Evolutionary conservation across 768 basidiomycete species (phyloP).

Genomic region (Cytidiella melzeri): DNA sequence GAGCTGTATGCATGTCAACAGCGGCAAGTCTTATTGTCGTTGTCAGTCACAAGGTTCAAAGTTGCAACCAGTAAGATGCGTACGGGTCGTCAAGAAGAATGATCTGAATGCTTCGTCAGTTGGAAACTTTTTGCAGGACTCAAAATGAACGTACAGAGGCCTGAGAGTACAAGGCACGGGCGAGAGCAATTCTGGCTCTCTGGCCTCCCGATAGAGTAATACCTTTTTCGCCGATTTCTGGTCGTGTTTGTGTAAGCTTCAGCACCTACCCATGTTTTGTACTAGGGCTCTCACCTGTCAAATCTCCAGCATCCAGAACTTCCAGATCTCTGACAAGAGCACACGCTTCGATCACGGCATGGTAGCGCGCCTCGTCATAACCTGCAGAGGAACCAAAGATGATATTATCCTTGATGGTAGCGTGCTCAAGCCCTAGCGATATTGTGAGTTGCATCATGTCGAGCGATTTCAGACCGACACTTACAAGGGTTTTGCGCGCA

Average conservation of each 20-base stretch:
- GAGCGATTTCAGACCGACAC: slow-evolving; percentile 12
- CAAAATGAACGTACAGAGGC: slow-evolving; percentile 37
- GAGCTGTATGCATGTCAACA: slow-evolving; percentile 74
- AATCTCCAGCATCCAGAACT: slow-evolving; percentile 69
- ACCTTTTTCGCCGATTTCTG: slow-evolving; percentile 79
- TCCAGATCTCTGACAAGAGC: slow-evolving; percentile 65
- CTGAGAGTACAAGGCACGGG: slow-evolving; percentile 73
- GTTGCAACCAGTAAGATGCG: slow-evolving; percentile 21
- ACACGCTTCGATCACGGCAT: slow-evolving; percentile 66
- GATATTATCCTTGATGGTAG: slow-evolving; percentile 78
- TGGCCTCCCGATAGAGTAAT: slow-evolving; percentile 73
- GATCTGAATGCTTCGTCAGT: slow-evolving; percentile 27
- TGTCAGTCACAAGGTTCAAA: neutral
- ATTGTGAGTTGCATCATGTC: slow-evolving; percentile 5
- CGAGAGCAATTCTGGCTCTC: slow-evolving; percentile 67
- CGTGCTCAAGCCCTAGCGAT: slow-evolving; percentile 65
- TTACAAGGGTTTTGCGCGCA: slow-evolving; percentile 62
- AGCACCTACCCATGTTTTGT: slow-evolving; percentile 2
- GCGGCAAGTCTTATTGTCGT: slow-evolving; percentile 45
- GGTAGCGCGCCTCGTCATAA: slow-evolving; percentile 59
- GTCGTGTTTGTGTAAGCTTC: too few species aligned
- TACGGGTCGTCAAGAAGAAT: slow-evolving; percentile 71
- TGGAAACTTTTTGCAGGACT: neutral
- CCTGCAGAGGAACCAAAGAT: slow-evolving; percentile 59
- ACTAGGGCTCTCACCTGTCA: slow-evolving; percentile 54